Evolutionary conservation across 306 rosid species (phyloP).

Genomic region (Medicago lupulina): DNA sequence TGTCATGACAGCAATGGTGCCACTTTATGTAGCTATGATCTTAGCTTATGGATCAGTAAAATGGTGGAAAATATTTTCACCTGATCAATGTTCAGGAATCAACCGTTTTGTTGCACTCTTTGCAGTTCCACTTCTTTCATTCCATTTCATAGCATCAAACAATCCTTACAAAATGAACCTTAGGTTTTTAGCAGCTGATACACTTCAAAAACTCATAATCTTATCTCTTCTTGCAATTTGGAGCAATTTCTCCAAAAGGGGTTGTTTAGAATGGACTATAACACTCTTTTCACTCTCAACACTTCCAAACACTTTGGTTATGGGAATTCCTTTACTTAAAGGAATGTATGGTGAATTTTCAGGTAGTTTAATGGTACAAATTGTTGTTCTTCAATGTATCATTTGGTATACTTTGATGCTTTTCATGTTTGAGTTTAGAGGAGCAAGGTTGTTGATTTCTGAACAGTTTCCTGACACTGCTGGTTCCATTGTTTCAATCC

Average conservation of each 20-base stretch:
- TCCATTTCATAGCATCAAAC: conserved; percentile 87
- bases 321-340: conserved; percentile 88
- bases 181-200: conserved; percentile 82
- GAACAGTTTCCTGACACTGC: conserved; percentile 96
- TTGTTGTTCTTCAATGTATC: conserved; percentile 91
- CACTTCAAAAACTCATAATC: conserved; percentile 77
- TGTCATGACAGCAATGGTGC: conserved; percentile 96
- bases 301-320: conserved; percentile 86
- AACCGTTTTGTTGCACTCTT: conserved; percentile 93
- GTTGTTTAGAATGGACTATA: conserved; percentile 85
- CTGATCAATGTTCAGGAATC: conserved; percentile 95
- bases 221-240: conserved; percentile 59
- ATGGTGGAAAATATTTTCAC: conserved; percentile 97
- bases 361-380: conserved; percentile 89
- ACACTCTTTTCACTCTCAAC: conserved; percentile 86
- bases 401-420: conserved; percentile 93
- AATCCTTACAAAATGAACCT: conserved; percentile 85
- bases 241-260: conserved; percentile 64
- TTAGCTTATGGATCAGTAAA: conserved; percentile 93
- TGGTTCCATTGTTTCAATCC: conserved; percentile 89
- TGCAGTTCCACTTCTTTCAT: conserved; percentile 91
- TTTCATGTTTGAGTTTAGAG: conserved; percentile 83
- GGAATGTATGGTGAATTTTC: conserved; percentile 92
- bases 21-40: conserved; percentile 90
- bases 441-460: conserved; percentile 75